A percentile compares a stretch with the other conserved stretches of the same genome.
Conservation (phyloP, 805 yeast species). For the Blastobotrys attinorum region DNA sequence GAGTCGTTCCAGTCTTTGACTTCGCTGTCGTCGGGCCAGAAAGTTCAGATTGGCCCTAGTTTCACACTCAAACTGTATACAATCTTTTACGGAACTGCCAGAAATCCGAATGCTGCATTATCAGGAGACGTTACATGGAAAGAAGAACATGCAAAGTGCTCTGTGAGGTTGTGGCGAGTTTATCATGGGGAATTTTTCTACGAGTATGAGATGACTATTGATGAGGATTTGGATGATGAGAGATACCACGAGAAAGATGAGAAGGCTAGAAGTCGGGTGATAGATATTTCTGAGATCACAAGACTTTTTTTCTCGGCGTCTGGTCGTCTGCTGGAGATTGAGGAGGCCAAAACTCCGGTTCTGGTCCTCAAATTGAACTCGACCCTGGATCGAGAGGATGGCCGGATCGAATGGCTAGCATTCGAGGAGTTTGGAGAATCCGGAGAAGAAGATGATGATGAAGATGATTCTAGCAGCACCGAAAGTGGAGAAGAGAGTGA, state of each 20-base stretch:
- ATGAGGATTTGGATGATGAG: conserved; percentile 60
- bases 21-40: conserved; percentile 10
- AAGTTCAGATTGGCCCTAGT: conserved; percentile 46
- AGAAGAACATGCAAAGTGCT: conserved; percentile 56
- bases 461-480: conserved; percentile 15
- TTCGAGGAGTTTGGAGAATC: conserved; percentile 45
- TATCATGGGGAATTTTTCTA: conserved; percentile 22
- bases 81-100: conserved; percentile 36
- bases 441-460: conserved; percentile 34
- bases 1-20: conserved; percentile 18
- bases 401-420: conserved; percentile 14
- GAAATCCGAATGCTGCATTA: conserved; percentile 37
- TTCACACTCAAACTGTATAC: conserved; percentile 53
- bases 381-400: conserved; percentile 11
- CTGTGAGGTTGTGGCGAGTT: conserved; percentile 34
- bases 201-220: conserved; percentile 39
- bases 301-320: conserved; percentile 63
- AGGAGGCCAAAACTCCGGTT: conserved; percentile 57
- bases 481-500: conserved; percentile 22
- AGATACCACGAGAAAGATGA: conserved; percentile 56
- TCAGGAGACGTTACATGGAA: conserved; percentile 56
- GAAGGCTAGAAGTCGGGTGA: conserved; percentile 29
- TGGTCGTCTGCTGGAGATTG: conserved; percentile 54
- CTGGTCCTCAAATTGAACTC: conserved; percentile 47
- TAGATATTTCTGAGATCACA: conserved; percentile 37